Base-by-base conservation (phyloP, 176 grass and related monocot species). In the Rhynchospora tenuis region DNA sequence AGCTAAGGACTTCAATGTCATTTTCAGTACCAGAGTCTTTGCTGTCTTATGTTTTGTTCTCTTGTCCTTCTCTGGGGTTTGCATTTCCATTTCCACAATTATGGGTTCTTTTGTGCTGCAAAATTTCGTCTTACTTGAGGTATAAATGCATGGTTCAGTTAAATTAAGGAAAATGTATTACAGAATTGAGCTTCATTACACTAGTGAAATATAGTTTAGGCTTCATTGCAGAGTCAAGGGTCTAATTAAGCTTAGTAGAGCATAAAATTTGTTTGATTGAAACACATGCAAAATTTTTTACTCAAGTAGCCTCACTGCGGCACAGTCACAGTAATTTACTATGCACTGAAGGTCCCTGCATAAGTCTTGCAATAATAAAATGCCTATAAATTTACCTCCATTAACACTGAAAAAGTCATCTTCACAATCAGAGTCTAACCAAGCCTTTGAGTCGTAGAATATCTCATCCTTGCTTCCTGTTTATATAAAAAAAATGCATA, bases 331-430 rank as follows among this genome's bases (percentile, higher is more conserved):
- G 64, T 5, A 66, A 17, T 42, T 38, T 38, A 66, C 2, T 31
- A 42, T 38, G 9, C 2, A 10, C 20, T 0, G 22, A 61, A 61
- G 19, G 8, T 61, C 22, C 20, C 22, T 61, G 59, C 20, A 61
- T 61, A 61, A 61, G 2, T 9, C 64, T 67, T 2, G 33, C 64
- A 68, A 7, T 33, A 59, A 70, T 71, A 46, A 58, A 62, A 24
- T 45, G 42, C 31, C 33, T 68, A 20, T 22, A 54, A 54, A 42
- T 68, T 79, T 90, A 95, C 96, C 96, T 95, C 96, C 96, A 83
- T 99, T 99, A 38, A 99, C 88, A 45, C 96, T 99, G 83, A 86
- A 93, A 57, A 99, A 99, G 87, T 99, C 96, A 73, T 95, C 93
- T 59, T 99, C 96, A 12, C 91, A 91, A 85, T 99, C 96, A 47